Percentiles rank a stretch among this genome's conserved stretches.
These are phyloP conservation scores for Cordia subcordata DNA, from an alignment of 257 asterid species.

Conservation along the genomic window DNA sequence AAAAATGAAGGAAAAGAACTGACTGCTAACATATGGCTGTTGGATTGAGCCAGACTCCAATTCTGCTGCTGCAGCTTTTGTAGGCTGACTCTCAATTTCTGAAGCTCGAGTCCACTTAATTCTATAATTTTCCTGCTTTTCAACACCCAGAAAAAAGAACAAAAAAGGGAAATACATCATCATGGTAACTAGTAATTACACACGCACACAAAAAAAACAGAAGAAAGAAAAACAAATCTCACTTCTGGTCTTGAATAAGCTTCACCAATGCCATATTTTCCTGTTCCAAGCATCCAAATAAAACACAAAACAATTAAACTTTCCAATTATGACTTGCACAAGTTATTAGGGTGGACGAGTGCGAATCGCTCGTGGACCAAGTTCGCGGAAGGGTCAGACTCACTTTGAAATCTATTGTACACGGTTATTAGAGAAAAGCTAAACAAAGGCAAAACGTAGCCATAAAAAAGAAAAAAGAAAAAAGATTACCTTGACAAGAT, in stretches of 20 bases:
- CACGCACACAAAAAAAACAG: no score
- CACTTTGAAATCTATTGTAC: no score
- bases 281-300: slow-evolving; percentile 27
- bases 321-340: background rate
- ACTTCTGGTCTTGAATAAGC: slow-evolving; percentile 78
- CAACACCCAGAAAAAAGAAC: background rate
- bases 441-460: background rate
- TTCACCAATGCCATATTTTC: slow-evolving; percentile 72
- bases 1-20: slow-evolving; percentile 16
- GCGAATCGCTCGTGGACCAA: no score
- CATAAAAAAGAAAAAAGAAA: background rate
- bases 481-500: slow-evolving; percentile 50
- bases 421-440: no score
- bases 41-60: slow-evolving; percentile 81
- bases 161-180: slow-evolving; percentile 6
- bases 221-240: slow-evolving; percentile 1
- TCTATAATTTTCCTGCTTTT: slow-evolving; percentile 68
- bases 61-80: slow-evolving; percentile 86
- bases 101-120: slow-evolving; percentile 66
- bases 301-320: slow-evolving; percentile 4
- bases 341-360: no score
- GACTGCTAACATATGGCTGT: slow-evolving; percentile 72
- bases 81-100: slow-evolving; percentile 47
- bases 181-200: background rate
- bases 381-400: no score